Evolutionary conservation across 805 yeast genomes (phyloP), one percentile per base, ranked within the genome.

Genomic region (Metschnikowia proteae): DNA sequence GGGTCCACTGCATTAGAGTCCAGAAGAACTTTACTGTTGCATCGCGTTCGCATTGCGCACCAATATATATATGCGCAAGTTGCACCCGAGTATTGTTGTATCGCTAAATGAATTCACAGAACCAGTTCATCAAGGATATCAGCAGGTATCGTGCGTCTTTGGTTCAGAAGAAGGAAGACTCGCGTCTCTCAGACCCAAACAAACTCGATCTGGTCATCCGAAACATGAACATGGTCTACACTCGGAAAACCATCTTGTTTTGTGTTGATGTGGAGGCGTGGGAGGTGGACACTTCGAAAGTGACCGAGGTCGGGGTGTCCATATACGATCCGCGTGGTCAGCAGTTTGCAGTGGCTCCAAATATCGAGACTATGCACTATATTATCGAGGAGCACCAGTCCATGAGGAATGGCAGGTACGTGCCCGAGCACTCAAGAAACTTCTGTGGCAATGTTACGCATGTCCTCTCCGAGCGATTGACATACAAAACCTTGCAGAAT

Each of bases 281-380:
- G 47, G 65, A 63, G 37, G 35, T 44, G 6, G 37, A 46, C 27
- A 48, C 43, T n/a, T 34, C 28, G 3, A 38, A 42, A 23, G 52
- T 62, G 32, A 60, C 65, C 29, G 67, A 63, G 42, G 54, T 63
- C n/a, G 67, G 67, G 7, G 45, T 62, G 3, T 55, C 61, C 23
- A 53, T 63, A 10, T 59, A 61, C 40, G 65, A 63, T 39, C 63
- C 65, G 3, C 34, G 42, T 13, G 43, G 43, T 25, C 56, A 52
- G 43, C 45, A 48, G 31, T 39, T 37, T 34, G 52, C 58, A 34
- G 29, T 55, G 8, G 32, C 50, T 17, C 64, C 67, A 6, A 36
- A 48, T 13, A 47, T 63, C 39, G 44, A 44, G 28, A 50, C 54
- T 13, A 28, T 51, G 29, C 67, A 63, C 33, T 52, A 61, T 27